These are phyloP conservation scores for Chlamydomonas urium DNA, from an alignment of 139 green algal species.

Conservation along the genomic window DNA sequence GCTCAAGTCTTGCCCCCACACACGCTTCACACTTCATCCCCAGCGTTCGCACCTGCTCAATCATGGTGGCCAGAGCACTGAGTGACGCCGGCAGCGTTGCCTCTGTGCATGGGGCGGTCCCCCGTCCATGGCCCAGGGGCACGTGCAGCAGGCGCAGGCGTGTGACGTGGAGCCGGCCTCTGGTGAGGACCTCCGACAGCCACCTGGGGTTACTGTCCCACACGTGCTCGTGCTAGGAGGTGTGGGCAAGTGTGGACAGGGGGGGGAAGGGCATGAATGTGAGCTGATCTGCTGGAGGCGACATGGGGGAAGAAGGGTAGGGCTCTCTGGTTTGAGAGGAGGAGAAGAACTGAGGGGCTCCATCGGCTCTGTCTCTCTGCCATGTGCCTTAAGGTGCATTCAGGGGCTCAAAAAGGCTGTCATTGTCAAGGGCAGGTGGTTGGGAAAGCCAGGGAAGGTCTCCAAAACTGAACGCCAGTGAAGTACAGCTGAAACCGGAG, in stretches of 20 bases:
- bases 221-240: not conserved
- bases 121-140: not conserved
- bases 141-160: not conserved
- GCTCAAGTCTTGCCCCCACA: not conserved
- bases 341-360: not conserved
- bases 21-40: not conserved
- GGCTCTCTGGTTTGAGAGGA: not conserved
- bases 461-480: not conserved
- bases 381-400: too few relatives aligned
- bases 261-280: not conserved
- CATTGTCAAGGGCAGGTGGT: not conserved
- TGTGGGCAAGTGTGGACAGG: not conserved
- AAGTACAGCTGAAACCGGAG: not conserved
- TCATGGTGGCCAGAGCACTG: not conserved
- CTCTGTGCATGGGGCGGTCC: too few relatives aligned
- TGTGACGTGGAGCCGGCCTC: not conserved
- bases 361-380: too few relatives aligned
- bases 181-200: not conserved
- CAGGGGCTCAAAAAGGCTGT: too few relatives aligned
- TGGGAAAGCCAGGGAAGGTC: not conserved
- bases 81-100: not conserved
- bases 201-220: not conserved
- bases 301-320: not conserved
- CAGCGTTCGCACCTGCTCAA: not conserved
- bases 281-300: not conserved